Percentiles rank a stretch among this genome's conserved stretches.
phyloP scores from a whole-genome alignment of 805 yeast species.

The Myxozyma monticola region DNA sequence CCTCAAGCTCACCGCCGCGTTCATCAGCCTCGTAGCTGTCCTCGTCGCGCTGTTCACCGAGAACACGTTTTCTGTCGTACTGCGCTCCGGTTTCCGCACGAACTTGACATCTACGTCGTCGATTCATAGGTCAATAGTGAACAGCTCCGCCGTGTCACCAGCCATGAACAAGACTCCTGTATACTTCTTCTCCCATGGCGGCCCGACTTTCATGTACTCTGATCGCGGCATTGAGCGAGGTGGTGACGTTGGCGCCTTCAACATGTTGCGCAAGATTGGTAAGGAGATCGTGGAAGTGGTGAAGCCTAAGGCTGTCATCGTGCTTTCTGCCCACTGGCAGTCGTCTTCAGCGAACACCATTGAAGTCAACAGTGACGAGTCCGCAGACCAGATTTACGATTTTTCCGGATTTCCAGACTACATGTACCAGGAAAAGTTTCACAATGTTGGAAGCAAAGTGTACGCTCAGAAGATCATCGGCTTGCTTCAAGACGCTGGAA shows the following conservation, averaged over 20 bases:
- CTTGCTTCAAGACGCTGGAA: constrained; percentile 46
- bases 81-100: constrained; percentile 1
- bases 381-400: constrained; percentile 67
- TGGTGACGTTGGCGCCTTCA: constrained; percentile 61
- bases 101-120: neutral
- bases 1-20: constrained; percentile 1
- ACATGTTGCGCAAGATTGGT: constrained; percentile 53
- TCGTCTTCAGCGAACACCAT: constrained; percentile 21
- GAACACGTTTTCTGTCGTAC: neutral
- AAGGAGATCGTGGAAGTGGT: constrained; percentile 46
- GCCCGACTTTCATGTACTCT: constrained; percentile 71
- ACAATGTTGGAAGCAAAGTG: constrained; percentile 46
- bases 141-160: neutral
- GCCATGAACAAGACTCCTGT: constrained; percentile 46
- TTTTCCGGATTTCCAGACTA: constrained; percentile 69
- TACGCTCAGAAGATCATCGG: constrained; percentile 50
- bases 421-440: constrained; percentile 65
- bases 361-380: constrained; percentile 37
- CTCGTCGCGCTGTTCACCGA: constrained; percentile 8
- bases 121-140: neutral
- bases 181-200: constrained; percentile 78
- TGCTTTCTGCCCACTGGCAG: constrained; percentile 81
- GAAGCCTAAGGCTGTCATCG: constrained; percentile 65
- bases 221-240: constrained; percentile 45
- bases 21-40: constrained; percentile 3